Base-by-base conservation (phyloP, 768 basidiomycete species). In the Hortiboletus campestris region DNA sequence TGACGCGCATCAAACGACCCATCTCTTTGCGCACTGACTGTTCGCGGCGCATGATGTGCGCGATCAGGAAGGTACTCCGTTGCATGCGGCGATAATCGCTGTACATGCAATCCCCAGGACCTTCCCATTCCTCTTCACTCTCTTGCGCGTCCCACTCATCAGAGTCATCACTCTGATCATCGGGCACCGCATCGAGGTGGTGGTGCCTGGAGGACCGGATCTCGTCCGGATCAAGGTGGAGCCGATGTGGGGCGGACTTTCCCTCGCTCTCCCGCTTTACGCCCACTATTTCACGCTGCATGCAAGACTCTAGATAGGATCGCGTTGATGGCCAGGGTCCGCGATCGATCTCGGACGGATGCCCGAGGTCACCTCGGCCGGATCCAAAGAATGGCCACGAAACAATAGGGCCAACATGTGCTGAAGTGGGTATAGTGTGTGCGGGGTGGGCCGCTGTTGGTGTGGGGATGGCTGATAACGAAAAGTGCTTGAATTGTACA, bases 381-480 rank as follows among this genome's bases (percentile, higher is more conserved):
- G 89, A 87, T 44, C 91, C 91, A 67, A 94, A 94, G 78, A 93
- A 94, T 1, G 91, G 88, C 91, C 91, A 94, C 4, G 90, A 91
- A 47, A 93, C 82, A 63, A 94, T 93, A 9, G 88, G 87, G 4
- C 91, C 91, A 42, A 92, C 77, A 47, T 85, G 81, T 48, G 79
- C 75, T 47, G 59, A 41, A 25, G 58, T 36, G 55, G 71, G 53
- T 53, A 62, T 43, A 57, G 57, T 44, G 58, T 46, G 41, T 3
- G 38, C 20, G 19, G 45, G 4, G 2, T 32, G 42, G 0, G 17
- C 34, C 13, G 40, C 39, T 13, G 36, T 51, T 13, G 63, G 45
- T 2, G 58, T 19, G 16, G 63, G 53, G 10, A 49, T 53, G 22
- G 51, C 17, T 19, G 62, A 54, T 6, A 63, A 50, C 6, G 69